Conservation (phyloP, 1,284 basidiomycete species). For the Pseudozyma hubeiensis region DNA sequence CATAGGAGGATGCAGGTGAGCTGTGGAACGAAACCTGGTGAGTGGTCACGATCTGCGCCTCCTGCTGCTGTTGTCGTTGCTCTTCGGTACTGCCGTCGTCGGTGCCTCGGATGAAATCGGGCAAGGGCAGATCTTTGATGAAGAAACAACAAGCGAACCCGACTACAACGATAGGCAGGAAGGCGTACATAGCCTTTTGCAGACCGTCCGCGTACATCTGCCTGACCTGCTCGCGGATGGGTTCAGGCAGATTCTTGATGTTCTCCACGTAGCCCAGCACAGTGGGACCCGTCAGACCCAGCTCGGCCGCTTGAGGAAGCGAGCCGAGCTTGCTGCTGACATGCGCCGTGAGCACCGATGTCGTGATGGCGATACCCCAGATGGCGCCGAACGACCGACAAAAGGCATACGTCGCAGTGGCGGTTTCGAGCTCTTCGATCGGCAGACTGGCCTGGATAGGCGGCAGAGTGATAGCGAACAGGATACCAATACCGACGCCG, state of each 20-base stretch:
- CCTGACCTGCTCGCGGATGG: slow-evolving; percentile 30
- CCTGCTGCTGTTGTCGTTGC: background rate
- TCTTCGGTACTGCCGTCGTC: background rate
- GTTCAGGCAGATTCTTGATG: slow-evolving; percentile 34
- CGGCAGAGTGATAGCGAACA: slow-evolving; percentile 55
- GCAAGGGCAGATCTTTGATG: slow-evolving; percentile 53
- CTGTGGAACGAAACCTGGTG: background rate
- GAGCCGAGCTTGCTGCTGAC: slow-evolving; percentile 31
- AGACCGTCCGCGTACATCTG: slow-evolving; percentile 48
- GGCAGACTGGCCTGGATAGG: slow-evolving; percentile 54
- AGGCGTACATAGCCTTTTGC: slow-evolving; percentile 37
- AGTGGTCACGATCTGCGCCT: background rate
- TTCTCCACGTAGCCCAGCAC: slow-evolving; percentile 47
- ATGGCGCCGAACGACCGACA: slow-evolving; percentile 53
- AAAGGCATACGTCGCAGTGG: slow-evolving; percentile 55
- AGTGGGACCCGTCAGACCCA: slow-evolving; percentile 45
- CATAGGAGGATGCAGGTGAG: slow-evolving; percentile 1
- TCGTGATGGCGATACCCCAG: slow-evolving; percentile 57
- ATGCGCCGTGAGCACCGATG: slow-evolving; percentile 43
- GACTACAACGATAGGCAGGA: slow-evolving; percentile 43
- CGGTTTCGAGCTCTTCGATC: slow-evolving; percentile 51
- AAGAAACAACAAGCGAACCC: slow-evolving; percentile 45
- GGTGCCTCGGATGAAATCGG: slow-evolving; percentile 37
- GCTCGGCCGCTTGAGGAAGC: slow-evolving; percentile 31
- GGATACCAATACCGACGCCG: slow-evolving; percentile 46